phyloP scores from a whole-genome alignment of 768 basidiomycete genomes.

The Termitomyces bulborhizus region DNA sequence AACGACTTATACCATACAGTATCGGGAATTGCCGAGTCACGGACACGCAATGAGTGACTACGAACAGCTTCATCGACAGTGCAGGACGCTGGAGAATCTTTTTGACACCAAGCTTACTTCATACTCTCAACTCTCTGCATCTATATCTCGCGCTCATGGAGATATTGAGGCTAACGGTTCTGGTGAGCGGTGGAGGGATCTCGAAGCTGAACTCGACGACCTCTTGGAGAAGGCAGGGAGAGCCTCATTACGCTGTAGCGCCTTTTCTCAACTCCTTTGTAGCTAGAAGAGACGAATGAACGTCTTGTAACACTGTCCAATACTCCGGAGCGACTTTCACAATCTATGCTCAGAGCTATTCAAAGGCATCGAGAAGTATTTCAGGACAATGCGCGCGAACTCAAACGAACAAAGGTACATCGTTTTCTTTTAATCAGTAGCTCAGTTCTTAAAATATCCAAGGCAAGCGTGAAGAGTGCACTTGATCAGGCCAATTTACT shows the following conservation, averaged over 20 bases:
- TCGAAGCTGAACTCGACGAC: constrained; percentile 85
- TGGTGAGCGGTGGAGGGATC: constrained; percentile 67
- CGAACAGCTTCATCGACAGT: constrained; percentile 87
- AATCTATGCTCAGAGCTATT: constrained; percentile 82
- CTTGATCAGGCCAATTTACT: constrained; percentile 85
- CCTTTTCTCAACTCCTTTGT: constrained; percentile 14
- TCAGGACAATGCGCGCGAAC: constrained; percentile 82
- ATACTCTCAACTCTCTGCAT: constrained; percentile 81
- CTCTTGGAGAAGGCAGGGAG: constrained; percentile 69
- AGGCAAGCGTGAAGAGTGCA: constrained; percentile 79
- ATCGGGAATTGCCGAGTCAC: constrained; percentile 11
- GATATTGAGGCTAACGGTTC: constrained; percentile 71
- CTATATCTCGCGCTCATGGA: constrained; percentile 44
- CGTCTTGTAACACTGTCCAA: constrained; percentile 64
- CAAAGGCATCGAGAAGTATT: constrained; percentile 89
- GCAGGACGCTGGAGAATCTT: constrained; percentile 87
- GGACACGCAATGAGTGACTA: constrained; percentile 58
- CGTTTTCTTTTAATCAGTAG: neutral
- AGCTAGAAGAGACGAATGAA: constrained; percentile 88
- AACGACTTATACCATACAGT: neutral
- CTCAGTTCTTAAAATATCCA: neutral
- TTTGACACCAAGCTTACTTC: constrained; percentile 88
- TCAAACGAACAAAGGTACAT: constrained; percentile 75
- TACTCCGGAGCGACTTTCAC: constrained; percentile 65
- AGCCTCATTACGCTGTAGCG: constrained; percentile 1